Evolutionary conservation across 768 basidiomycete genomes (phyloP).

Genomic region (Pleurotus tuber-regium): DNA sequence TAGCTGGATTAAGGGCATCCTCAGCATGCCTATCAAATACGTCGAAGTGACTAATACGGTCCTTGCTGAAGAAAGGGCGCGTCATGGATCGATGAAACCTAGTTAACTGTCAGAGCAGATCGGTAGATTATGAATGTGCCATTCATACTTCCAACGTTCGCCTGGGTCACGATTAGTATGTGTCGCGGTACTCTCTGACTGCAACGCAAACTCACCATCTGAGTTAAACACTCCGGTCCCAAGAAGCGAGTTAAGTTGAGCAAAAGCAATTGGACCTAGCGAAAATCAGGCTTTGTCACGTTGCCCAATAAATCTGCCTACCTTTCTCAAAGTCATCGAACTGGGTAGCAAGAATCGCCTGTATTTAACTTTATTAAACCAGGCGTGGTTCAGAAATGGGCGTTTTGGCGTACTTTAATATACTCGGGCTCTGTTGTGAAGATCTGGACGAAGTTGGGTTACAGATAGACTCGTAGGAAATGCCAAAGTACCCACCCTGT

Average conservation of each 20-base stretch:
- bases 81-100: conserved; percentile 48
- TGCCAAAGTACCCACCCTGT: conserved; percentile 22
- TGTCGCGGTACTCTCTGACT: no score
- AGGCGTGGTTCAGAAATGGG: background rate
- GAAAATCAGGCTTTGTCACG: no score
- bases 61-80: conserved; percentile 67
- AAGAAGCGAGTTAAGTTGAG: conserved; percentile 34
- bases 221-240: conserved; percentile 61
- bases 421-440: conserved; percentile 45
- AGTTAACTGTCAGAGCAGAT: background rate
- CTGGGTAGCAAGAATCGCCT: conserved; percentile 44
- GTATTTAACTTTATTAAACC: background rate
- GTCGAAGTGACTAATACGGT: conserved; percentile 60
- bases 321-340: conserved; percentile 49
- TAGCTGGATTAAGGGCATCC: conserved; percentile 42
- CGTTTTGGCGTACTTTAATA: conserved; percentile 33
- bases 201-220: conserved; percentile 50
- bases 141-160: conserved; percentile 66
- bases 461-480: background rate
- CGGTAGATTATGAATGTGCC: background rate
- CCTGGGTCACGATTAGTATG: conserved; percentile 38
- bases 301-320: no score
- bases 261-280: conserved; percentile 23
- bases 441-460: conserved; percentile 33
- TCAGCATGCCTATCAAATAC: conserved; percentile 56